phyloP scores from a whole-genome alignment of 805 yeast genomes.

The Dipodascus geniculatus region DNA sequence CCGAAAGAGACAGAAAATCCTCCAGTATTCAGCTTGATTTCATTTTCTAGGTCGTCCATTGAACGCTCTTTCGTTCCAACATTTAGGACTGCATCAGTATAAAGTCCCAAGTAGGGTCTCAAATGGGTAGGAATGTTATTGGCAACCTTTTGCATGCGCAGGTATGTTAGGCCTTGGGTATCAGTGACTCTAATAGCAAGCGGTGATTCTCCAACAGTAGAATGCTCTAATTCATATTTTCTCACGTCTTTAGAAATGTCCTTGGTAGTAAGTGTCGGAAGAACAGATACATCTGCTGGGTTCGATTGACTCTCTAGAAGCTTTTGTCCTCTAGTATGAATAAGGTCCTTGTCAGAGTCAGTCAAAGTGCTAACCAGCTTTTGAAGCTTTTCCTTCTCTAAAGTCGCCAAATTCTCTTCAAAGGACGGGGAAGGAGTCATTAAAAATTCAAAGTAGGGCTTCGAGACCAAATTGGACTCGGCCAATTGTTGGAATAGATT shows the following conservation, averaged over 20 bases:
- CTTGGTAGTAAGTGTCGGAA: constrained; percentile 63
- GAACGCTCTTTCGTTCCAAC: constrained; percentile 67
- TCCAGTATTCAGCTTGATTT: constrained; percentile 73
- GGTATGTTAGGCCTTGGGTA: constrained; percentile 57
- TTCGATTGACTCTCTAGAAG: constrained; percentile 54
- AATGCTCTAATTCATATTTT: constrained; percentile 12
- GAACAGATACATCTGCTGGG: constrained; percentile 59
- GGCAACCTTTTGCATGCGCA: constrained; percentile 54
- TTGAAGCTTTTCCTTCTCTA: constrained; percentile 46
- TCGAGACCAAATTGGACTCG: constrained; percentile 36
- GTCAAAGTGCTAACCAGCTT: constrained; percentile 33
- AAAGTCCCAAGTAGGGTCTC: constrained; percentile 63
- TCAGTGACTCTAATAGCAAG: constrained; percentile 25
- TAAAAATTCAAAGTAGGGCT: constrained; percentile 56
- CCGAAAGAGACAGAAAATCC: constrained; percentile 59
- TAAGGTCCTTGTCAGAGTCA: constrained; percentile 42
- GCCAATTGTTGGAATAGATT: constrained; percentile 49
- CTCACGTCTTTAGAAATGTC: constrained; percentile 52
- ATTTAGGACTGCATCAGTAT: constrained; percentile 67
- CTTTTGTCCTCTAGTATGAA: constrained; percentile 47
- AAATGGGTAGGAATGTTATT: constrained; percentile 47
- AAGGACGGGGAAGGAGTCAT: constrained; percentile 61
- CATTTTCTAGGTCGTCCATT: constrained; percentile 76
- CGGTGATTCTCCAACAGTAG: constrained; percentile 3
- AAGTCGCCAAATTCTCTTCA: constrained; percentile 36